phyloP scores from a whole-genome alignment of 192 early-diverging fungal genomes.

The Chytriomyces sp. region DNA sequence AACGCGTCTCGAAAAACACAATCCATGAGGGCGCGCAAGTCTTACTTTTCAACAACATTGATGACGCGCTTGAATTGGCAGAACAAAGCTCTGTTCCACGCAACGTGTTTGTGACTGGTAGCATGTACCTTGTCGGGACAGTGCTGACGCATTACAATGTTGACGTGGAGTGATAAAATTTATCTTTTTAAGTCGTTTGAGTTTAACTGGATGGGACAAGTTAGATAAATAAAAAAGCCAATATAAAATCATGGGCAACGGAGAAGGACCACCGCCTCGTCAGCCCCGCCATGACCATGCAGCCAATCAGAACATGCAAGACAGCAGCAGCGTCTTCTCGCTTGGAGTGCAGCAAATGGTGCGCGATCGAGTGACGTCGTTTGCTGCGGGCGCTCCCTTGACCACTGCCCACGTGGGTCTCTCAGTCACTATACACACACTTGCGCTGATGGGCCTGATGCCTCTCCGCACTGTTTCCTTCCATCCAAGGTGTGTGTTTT shows the following conservation, averaged over 20 bases:
- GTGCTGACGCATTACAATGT: conserved; percentile 75
- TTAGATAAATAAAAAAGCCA: too few species aligned
- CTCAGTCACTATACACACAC: neutral
- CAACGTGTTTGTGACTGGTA: conserved; percentile 88
- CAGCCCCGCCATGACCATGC: neutral
- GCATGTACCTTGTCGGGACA: conserved; percentile 89
- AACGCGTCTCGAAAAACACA: neutral
- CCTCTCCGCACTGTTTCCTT: conserved; percentile 17
- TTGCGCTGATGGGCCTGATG: conserved; percentile 15
- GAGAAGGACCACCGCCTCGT: neutral
- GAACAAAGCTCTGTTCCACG: conserved; percentile 25
- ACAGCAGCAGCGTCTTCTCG: neutral
- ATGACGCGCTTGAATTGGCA: conserved; percentile 25
- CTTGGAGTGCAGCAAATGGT: conserved; percentile 9
- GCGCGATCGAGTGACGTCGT: conserved; percentile 19
- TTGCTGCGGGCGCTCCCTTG: conserved; percentile 5
- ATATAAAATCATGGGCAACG: too few species aligned
- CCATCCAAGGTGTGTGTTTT: conserved; percentile 17
- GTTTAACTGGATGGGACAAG: neutral
- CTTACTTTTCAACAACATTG: conserved; percentile 25
- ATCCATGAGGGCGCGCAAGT: conserved; percentile 20
- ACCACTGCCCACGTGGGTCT: conserved; percentile 3
- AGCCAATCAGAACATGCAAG: neutral
- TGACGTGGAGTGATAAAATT: conserved; percentile 42
- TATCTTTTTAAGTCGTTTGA: too few species aligned